Evolutionary conservation across 2,329 filamentous ascomycete genomes (phyloP), one percentile per base, ranked within the genome.

Genomic region (Purpureocillium lavendulum): DNA sequence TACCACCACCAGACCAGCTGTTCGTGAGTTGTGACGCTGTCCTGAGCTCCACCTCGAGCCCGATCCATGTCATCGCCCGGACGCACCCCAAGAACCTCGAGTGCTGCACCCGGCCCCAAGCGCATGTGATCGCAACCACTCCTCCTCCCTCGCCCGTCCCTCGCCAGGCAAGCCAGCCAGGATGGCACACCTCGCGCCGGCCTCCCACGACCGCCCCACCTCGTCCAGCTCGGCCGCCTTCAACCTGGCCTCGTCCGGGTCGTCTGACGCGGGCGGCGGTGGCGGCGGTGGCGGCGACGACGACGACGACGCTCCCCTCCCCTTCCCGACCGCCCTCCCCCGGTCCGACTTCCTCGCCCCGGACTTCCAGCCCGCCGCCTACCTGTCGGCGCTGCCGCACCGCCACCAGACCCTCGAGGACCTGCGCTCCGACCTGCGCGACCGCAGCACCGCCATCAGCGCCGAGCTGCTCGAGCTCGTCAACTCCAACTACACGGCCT

Each of bases 361-460:
- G 4, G 62, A 79, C 49, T 98, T 98, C 61, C 79, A 87, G 45
- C 82, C 94, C 1, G 77, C 85, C 2, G 67, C 69, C 2, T 98
- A 96, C 59, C 82, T 98, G 35, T 88, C 62, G 7, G 82, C 84
- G 2, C 73, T 95, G 2, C 78, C 80, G 15, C 81, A 92, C 56
- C 84, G 92, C 2, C 92, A 98, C 60, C 92, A 98, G 61, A 96
- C 90, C 1, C 84, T 98, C 35, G 89, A 95, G 58, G 92, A 98
- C 59, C 71, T 98, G 26, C 86, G 90, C 29, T 67, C 82, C 5
- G 94, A 98, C 55, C 71, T 98, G 13, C 82, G 89, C 33, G 78
- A 88, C 42, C 75, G 94, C 38, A 86, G 82, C 49, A 77, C 85
- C 50, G 74, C 82, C 15, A 81, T 98, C 45, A 85, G 82, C 53